Conservation (phyloP, 495 filamentous ascomycete genomes). For the Sordaria brevicollis region DNA sequence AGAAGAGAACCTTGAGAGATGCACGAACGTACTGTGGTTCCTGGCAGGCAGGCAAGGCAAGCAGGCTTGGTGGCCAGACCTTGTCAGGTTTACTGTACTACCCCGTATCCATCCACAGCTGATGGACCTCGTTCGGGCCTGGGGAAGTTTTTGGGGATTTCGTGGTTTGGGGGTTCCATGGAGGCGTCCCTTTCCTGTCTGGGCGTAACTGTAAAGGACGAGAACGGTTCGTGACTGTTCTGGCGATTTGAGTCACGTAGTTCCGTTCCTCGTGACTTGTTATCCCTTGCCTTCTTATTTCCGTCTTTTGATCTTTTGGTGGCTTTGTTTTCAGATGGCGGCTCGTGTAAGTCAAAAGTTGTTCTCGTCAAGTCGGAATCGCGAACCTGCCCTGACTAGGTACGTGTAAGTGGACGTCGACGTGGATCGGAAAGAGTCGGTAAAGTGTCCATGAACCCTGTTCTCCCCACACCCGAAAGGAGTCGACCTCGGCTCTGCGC, state of each 20-base stretch:
- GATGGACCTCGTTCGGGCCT: not conserved
- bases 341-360: not conserved
- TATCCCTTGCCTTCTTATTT: not conserved
- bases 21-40: too few species aligned
- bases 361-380: not conserved
- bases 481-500: constrained; percentile 23
- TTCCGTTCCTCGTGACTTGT: not conserved
- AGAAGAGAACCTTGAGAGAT: not conserved
- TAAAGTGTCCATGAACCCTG: not conserved
- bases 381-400: not conserved
- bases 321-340: too few species aligned
- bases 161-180: not conserved
- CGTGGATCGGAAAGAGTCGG: not conserved
- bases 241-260: not conserved
- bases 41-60: not conserved
- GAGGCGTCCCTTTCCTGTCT: not conserved
- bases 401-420: not conserved
- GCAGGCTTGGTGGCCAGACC: not conserved
- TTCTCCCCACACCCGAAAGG: constrained; percentile 5
- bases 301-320: not conserved
- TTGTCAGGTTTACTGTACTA: not conserved
- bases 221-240: not conserved
- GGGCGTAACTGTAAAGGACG: not conserved
- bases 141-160: not conserved
- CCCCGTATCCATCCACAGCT: not conserved